Evolutionary conservation across 2,329 filamentous ascomycete species (phyloP), one percentile per base, ranked within the genome.

Genomic region (Ophiostoma australiae): DNA sequence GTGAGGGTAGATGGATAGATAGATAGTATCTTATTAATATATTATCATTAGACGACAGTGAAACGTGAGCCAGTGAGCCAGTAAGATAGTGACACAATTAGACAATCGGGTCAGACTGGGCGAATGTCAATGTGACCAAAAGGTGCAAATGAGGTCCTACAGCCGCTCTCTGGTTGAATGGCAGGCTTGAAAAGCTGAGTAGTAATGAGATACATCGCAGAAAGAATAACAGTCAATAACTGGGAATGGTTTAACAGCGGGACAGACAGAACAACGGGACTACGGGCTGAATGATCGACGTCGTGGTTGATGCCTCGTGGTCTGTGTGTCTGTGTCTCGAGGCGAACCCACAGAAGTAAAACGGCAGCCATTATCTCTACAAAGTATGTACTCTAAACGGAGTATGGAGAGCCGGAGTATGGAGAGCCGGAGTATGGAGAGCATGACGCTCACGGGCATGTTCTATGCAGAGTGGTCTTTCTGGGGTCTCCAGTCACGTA

Each of bases 201-300:
- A 31, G 27, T 31, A 31, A 1, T 31, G 27, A 31, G 27, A 31
- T 31, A 31, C 27, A 31, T 31, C 27, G 27, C 27, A 31, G 27
- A 31, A 3, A 31, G 27, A 31, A 31, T 31, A 31, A 31, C 27
- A 31, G 27, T 31, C 27, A 31, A 31, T n/a, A n/a, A 31, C 3
- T 31, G 27, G 27, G 27, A 31, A 31, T 13, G 39, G 10, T 13
- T 41, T 3, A 41, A 13, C 52, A 13, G 7, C 52, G 52, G 52
- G 15, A 17, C 52, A 58, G 52, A 27, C 10, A 17, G 13, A 52
- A 52, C 15, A 27, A 27, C 58, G 58, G 58, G 23, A 27, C 23
- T 58, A 31, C 23, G 58, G 58, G 31, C 61, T 37, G 61, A 33
- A 37, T 65, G 61, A 65, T 65, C 61, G 61, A 65, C 61, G 61